These are phyloP conservation scores for Entomortierella beljakovae DNA, from an alignment of 192 early-diverging fungal species.

Conservation along the genomic window DNA sequence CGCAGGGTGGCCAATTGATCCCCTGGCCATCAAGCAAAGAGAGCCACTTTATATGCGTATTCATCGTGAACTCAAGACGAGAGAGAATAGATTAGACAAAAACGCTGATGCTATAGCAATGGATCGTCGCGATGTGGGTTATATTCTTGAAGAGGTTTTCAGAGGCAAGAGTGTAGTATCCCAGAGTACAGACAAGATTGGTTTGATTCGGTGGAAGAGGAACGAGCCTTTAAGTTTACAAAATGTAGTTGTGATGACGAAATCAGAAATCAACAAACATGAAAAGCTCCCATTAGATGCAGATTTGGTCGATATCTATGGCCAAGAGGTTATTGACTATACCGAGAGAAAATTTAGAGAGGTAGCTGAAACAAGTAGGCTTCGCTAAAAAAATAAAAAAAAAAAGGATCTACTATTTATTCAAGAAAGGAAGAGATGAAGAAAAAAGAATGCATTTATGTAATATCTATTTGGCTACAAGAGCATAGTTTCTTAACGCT, in stretches of 20 bases:
- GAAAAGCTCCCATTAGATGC: conserved; percentile 58
- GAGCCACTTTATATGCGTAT: conserved; percentile 79
- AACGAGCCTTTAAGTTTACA: conserved; percentile 70
- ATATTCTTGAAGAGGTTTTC: conserved; percentile 93
- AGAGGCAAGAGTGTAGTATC: conserved; percentile 82
- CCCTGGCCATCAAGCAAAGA: conserved; percentile 79
- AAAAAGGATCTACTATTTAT: too few species aligned
- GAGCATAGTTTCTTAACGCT: neutral
- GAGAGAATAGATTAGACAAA: conserved; percentile 21
- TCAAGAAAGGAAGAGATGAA: too few species aligned
- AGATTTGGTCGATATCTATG: conserved; percentile 64
- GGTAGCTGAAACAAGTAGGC: conserved; percentile 48
- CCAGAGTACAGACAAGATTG: conserved; percentile 76
- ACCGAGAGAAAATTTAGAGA: conserved; percentile 63
- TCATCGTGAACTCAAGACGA: conserved; percentile 76
- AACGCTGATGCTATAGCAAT: conserved; percentile 59
- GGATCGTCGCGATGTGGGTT: conserved; percentile 80
- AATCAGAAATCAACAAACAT: conserved; percentile 78
- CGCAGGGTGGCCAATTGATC: conserved; percentile 74
- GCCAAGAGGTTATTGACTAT: conserved; percentile 61
- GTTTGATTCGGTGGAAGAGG: conserved; percentile 83
- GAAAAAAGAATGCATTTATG: too few species aligned
- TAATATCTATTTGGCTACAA: neutral
- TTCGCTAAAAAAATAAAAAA: conserved; percentile 47
- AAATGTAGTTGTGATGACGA: conserved; percentile 90